Evolutionary conservation across 768 basidiomycete genomes (phyloP), one percentile per base, ranked within the genome.

Genomic region (Leccinum disarticulatum): DNA sequence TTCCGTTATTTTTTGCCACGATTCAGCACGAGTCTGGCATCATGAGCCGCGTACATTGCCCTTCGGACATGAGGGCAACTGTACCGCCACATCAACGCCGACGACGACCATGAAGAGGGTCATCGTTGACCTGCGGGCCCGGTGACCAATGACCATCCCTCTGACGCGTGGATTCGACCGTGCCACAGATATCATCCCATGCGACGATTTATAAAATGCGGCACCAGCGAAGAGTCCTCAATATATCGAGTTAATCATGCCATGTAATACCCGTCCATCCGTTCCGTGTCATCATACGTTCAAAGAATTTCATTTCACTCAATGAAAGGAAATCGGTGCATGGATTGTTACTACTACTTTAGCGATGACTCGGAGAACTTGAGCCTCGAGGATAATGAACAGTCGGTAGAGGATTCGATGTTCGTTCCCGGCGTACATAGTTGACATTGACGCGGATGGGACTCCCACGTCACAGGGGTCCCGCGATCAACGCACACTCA

Each of bases 1-100:
- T 87, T 91, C 67, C 86, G 87, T 76, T 89, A 93, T 13, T 36
- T 35, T 4, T 35, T 35, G 33, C 33, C 5, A 2, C 33, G 33
- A 4, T 4, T 35, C 33, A 35, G 13, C 13, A 35, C 33, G 33
- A 31, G 10, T 31, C 31, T 11, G 31, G 1, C 31, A 31, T 31
- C 25, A 1, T 25, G 25, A 25, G 25, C 25, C 25, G 25, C 25
- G 3, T 33, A 33, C 31, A 4, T 31, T 31, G 31, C 11, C 1
- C 31, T 31, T 31, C 30, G 30, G 30, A 10, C 30, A 10, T 0
- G 9, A 31, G 0, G 31, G 11, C 31, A 31, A 31, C 31, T 31
- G 31, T 31, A 31, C 31, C 31, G 11, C 31, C 5, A 33, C 31
- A 30, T 30, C 30, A 30, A 30, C 30, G 30, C 30, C 9, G 30